Evolutionary conservation across 306 rosid genomes (phyloP), one percentile per base, ranked within the genome.

Genomic region (Citrullus mucosospermus): DNA sequence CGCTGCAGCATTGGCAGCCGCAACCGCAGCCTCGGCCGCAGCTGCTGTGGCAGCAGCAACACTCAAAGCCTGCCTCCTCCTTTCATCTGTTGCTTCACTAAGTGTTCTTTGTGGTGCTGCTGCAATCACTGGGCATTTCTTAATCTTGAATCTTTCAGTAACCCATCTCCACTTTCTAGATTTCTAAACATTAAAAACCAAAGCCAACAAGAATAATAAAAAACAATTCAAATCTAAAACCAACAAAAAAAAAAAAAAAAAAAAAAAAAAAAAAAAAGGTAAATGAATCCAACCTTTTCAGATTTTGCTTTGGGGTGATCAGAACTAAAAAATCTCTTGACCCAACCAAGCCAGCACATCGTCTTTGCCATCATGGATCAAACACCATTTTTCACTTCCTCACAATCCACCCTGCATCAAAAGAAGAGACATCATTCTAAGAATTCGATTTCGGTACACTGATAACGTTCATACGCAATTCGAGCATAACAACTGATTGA

Each of bases 1-100:
- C 4, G 96, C 97, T 8, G 96, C 98, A 76, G 93, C 97, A 65
- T 88, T 87, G 36, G 96, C 97, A 25, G 98, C 97, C 44, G 96
- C 93, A 60, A 91, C 89, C 3, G 98, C 98, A 55, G 93, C 97
- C 83, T 93, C 89, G 1, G 93, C 98, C 2, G 97, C 98, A 10
- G 97, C 92, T 36, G 92, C 87, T 25, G 98, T 85, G 80, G 93
- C 96, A 63, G 87, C 77, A 72, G 98, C 98, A 79, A 93, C 96
- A 30, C 84, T 85, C 80, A 91, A 75, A 80, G 98, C 97, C 76
- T 86, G 98, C 57, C 83, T 93, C 81, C 87, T 91, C 80, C 91
- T 94, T 84, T 89, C 91, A 51, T 78, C 93, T 54, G 86, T 88
- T 77, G 89, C 97, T 84, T 91, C 92, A 63, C 67, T 36, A 9